These are phyloP conservation scores for Triticum urartu DNA, from an alignment of 176 grass and related monocot genomes.

Conservation along the genomic window DNA sequence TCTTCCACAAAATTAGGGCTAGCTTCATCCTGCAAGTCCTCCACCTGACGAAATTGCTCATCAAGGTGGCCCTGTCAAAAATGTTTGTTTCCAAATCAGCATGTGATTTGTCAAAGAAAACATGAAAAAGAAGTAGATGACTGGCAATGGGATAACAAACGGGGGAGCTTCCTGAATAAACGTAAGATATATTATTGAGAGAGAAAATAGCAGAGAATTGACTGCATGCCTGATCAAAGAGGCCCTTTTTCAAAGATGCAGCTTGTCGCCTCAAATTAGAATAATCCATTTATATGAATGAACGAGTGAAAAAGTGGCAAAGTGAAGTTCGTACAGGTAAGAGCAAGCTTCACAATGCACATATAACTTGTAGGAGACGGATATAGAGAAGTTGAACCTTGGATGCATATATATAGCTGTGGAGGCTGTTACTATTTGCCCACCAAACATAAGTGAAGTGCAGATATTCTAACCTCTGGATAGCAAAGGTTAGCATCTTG, in stretches of 20 bases:
- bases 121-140: constrained; percentile 8
- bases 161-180: neutral
- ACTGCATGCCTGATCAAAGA: constrained; percentile 89
- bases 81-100: constrained; percentile 32
- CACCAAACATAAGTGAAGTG: constrained; percentile 41
- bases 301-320: constrained; percentile 30
- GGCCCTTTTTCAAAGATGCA: constrained; percentile 78
- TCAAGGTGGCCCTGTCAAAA: constrained; percentile 80
- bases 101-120: constrained; percentile 19
- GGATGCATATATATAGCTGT: constrained; percentile 66
- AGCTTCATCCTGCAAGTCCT: constrained; percentile 93
- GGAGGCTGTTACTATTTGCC: constrained; percentile 40
- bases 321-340: constrained; percentile 15
- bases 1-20: constrained; percentile 97
- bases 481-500: constrained; percentile 49
- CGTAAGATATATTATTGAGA: constrained; percentile 22
- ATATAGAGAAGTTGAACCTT: constrained; percentile 27
- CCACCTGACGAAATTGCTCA: constrained; percentile 92
- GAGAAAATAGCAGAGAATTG: constrained; percentile 23
- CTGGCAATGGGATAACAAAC: constrained; percentile 15
- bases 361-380: constrained; percentile 20
- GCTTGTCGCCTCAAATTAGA: constrained; percentile 70
- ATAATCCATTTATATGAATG: constrained; percentile 67
- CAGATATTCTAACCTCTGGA: constrained; percentile 62
- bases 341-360: constrained; percentile 33